Evolutionary conservation across 108 stramenopile species (phyloP), one percentile per base, ranked within the genome.

Genomic region (Bacterosira constricta): DNA sequence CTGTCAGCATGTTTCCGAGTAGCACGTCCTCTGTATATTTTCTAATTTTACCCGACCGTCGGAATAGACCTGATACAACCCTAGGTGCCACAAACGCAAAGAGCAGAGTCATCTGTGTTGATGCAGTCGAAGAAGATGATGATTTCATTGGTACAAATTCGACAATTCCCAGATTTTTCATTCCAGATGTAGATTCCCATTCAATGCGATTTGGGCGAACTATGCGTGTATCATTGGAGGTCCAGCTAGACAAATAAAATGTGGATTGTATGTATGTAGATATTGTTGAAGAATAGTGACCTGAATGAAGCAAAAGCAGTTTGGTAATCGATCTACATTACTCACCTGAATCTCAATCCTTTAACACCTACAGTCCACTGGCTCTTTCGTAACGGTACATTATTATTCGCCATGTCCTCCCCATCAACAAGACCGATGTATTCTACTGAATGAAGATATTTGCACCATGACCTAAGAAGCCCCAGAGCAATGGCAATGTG

Each of bases 401-500:
- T 27, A 2, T 4, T 46, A 20, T 68, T 47, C 31, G 29, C n/a
- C 11, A 27, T 9, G 23, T 64, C 38, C 0, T 25, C 30, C 4
- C 53, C 44, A 36, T 69, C 73, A 6, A 59, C 76, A 38, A 51
- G 31, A 13, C 38, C 73, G 4, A 79, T 44, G 35, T 85, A 84
- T 63, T 85, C 84, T n/a, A 94, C 92, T 3, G 79, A 79, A 46
- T 87, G 70, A 7, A 94, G 63, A 80, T 87, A 94, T 11, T 82
- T 76, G 17, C 87, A 88, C 88, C 88, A 94, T 13, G 83, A 71
- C 29, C 73, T 75, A 23, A 3, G 21, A 49, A 21, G 38, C 1
- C 21, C n/a, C 7, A 55, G 39, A 20, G 9, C 29, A 25, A 62
- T 23, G 17, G 12, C 1, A 47, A 60, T 39, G 25, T 21, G 18